Base-by-base conservation (phyloP, 768 basidiomycete genomes). In the Serpula lacrymans region DNA sequence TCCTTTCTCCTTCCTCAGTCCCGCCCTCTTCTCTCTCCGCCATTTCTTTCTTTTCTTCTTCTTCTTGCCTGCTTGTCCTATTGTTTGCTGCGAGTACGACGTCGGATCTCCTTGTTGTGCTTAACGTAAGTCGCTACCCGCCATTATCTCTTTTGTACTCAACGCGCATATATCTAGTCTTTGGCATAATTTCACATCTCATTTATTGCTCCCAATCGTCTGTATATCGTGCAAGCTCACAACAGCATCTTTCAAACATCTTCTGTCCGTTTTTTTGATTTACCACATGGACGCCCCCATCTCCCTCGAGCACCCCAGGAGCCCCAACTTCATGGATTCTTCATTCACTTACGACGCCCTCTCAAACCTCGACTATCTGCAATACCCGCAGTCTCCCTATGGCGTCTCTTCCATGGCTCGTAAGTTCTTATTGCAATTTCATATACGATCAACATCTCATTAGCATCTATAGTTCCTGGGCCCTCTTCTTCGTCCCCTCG, bases 371-470 rank as follows among this genome's bases (percentile, higher is more conserved):
- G 70, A 74, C 48, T 88, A 85, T 59, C 75, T 87, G 50, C 80
- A 82, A 63, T 84, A 83, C 62, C 82, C 82, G 25, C 75, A 80
- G 50, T 74, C 80, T 8, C 68, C 72, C 30, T 84, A 81, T 46
- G 77, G 76, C 60, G 76, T 82, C 37, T 64, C 62, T 14, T 46
- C 79, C 50, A 77, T 87, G 62, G 71, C 77, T 55, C 63, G 84
- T 84, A 58, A 64, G 83, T 78, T 17, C 3, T 28, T 41, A 33
- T 27, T 36, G 14, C n/a, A n/a, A n/a, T 3, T 34, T 35, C 13
- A 24, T 29, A 9, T 24, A 5, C 38, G 8, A 32, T 38, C 33
- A 21, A 6, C 50, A 18, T 8, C 47, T 54, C 33, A 52, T 31
- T 17, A 37, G 26, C 44, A 39, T 45, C 36, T 41, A 14, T 49